phyloP scores from a whole-genome alignment of 2,329 filamentous ascomycete genomes.

The Chaetomiaceae sp. region DNA sequence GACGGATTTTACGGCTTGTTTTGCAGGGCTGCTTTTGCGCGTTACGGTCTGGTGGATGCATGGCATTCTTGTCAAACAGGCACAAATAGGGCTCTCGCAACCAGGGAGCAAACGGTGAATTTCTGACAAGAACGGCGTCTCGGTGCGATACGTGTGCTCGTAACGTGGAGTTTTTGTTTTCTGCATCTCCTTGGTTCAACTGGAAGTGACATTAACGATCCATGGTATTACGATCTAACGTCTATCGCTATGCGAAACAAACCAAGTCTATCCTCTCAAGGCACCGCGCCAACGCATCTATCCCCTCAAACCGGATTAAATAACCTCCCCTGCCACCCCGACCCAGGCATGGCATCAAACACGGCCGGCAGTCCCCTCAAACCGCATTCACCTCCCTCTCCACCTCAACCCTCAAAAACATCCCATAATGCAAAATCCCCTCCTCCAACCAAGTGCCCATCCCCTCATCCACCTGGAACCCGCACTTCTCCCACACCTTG shows the following conservation, averaged over 20 bases:
- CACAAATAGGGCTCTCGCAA: conserved; percentile 37
- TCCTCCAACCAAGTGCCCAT: conserved; percentile 81
- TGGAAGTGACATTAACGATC: not conserved
- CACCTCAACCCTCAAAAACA: conserved; percentile 57
- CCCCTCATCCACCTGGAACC: conserved; percentile 67
- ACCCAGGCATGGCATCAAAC: too few relatives aligned
- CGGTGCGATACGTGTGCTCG: conserved; percentile 15
- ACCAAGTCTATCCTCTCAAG: not conserved
- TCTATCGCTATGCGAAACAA: conserved; percentile 2
- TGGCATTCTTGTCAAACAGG: conserved; percentile 43
- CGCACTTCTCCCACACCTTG: conserved; percentile 63
- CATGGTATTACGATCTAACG: conserved; percentile 7
- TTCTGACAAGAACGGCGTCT: conserved; percentile 19
- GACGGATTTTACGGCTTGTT: conserved; percentile 39
- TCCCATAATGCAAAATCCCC: conserved; percentile 78
- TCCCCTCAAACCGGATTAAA: not conserved
- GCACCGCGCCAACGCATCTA: not conserved
- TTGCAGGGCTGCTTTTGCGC: conserved; percentile 40
- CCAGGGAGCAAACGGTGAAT: conserved; percentile 26
- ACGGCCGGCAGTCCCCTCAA: not conserved
- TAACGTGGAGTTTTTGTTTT: conserved; percentile 12
- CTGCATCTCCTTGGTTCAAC: not conserved
- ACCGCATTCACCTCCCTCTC: not conserved
- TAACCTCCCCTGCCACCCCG: not conserved
- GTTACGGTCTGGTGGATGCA: conserved; percentile 41